Percentiles rank a stretch among this genome's conserved stretches.
Conservation (phyloP, 2,329 filamentous ascomycete species). For the Knufia fluminis region DNA sequence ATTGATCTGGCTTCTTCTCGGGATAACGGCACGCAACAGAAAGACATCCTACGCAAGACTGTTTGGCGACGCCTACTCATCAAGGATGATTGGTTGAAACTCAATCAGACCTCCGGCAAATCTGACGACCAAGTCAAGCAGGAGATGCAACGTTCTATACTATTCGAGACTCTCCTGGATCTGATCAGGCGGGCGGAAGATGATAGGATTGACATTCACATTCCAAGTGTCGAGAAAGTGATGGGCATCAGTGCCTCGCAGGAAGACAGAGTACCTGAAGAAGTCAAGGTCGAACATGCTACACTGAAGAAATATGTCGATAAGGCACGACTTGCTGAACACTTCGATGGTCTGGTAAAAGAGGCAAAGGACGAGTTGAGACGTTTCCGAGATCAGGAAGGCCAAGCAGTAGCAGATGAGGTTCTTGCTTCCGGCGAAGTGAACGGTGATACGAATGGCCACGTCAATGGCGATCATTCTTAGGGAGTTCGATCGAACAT, state of each 20-base stretch:
- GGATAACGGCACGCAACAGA: conserved; percentile 6
- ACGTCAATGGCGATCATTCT: conserved; percentile 4
- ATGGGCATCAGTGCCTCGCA: not conserved
- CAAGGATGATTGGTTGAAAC: conserved; percentile 70
- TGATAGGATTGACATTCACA: conserved; percentile 1
- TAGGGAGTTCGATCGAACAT: conserved; percentile 2
- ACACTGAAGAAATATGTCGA: conserved; percentile 28
- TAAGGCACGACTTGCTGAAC: conserved; percentile 23
- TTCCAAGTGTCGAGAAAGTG: conserved; percentile 4
- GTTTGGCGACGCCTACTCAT: conserved; percentile 86
- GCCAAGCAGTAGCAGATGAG: not conserved
- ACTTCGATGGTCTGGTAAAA: conserved; percentile 20
- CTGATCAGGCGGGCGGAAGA: not conserved
- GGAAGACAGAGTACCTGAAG: conserved; percentile 15
- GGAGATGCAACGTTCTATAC: conserved; percentile 35
- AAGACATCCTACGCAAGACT: conserved; percentile 45
- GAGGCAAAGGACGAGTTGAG: conserved; percentile 13
- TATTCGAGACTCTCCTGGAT: conserved; percentile 6
- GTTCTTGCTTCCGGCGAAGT: not conserved
- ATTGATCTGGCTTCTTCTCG: conserved; percentile 38
- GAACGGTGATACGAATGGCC: no score
- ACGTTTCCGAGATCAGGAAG: conserved; percentile 1
- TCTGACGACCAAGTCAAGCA: conserved; percentile 59
- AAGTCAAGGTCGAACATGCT: conserved; percentile 28
- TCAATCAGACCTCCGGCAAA: conserved; percentile 69